A percentile compares a stretch with the other conserved stretches of the same genome.
Evolutionary conservation across 2,329 filamentous ascomycete genomes (phyloP).

Genomic region (Pseudogymnoascus sp.): DNA sequence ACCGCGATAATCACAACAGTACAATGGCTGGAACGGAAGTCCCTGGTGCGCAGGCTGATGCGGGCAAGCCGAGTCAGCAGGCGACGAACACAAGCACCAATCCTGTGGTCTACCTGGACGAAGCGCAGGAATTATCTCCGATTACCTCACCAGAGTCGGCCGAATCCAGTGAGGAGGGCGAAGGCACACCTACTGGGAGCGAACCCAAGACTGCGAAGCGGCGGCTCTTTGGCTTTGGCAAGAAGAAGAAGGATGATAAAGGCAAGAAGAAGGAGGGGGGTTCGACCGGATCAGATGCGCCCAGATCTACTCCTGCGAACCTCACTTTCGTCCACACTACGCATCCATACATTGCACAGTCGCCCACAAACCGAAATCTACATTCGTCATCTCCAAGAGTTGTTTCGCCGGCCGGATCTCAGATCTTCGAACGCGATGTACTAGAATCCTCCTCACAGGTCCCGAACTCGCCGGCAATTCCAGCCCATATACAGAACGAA

Average conservation of each 20-base stretch:
- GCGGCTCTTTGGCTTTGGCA: slow-evolving; percentile 54
- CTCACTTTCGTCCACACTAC: slow-evolving; percentile 39
- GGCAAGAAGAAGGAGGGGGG: slow-evolving; percentile 32
- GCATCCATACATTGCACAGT: slow-evolving; percentile 30
- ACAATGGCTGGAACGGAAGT: slow-evolving; percentile 1
- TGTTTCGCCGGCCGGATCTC: slow-evolving; percentile 68
- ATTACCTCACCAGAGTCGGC: slow-evolving; percentile 14
- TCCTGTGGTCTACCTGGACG: slow-evolving; percentile 23
- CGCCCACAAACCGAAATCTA: slow-evolving; percentile 53
- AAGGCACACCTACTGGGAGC: slow-evolving; percentile 29
- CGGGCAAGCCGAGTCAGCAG: slow-evolving; percentile 7
- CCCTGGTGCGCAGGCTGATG: not conserved
- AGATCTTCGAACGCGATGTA: slow-evolving; percentile 92
- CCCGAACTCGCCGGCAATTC: slow-evolving; percentile 77
- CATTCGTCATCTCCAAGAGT: slow-evolving; percentile 65
- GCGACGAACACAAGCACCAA: slow-evolving; percentile 24
- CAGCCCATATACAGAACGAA: slow-evolving; percentile 87
- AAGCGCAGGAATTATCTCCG: slow-evolving; percentile 22
- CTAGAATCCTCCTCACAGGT: slow-evolving; percentile 66
- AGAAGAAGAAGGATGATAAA: slow-evolving; percentile 44
- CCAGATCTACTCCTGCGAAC: slow-evolving; percentile 31
- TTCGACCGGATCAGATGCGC: slow-evolving; percentile 25
- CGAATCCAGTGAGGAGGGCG: slow-evolving; percentile 22
- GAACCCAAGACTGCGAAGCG: slow-evolving; percentile 45
- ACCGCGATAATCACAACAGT: not conserved